Evolutionary conservation across 495 filamentous ascomycete species (phyloP).

Genomic region (Penicillium canariense): DNA sequence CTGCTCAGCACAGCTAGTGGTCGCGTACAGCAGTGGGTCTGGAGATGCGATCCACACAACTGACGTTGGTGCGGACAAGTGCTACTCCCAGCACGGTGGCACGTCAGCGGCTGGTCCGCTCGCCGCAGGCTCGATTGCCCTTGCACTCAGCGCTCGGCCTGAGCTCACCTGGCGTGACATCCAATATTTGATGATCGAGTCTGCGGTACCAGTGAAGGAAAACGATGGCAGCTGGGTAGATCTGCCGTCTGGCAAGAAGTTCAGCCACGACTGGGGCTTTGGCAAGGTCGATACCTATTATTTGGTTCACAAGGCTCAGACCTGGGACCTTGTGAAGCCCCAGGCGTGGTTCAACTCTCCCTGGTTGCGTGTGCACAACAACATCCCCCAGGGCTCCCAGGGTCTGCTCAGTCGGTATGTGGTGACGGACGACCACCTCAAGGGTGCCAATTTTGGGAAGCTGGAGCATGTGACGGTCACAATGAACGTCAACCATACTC

Average conservation of each 20-base stretch:
- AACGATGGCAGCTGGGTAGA: slow-evolving; percentile 76
- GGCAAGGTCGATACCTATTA: slow-evolving; percentile 89
- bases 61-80: slow-evolving; percentile 81
- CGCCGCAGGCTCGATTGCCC: slow-evolving; percentile 86
- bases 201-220: slow-evolving; percentile 75
- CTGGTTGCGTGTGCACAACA: slow-evolving; percentile 83
- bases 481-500: slow-evolving; percentile 88
- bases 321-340: slow-evolving; percentile 88
- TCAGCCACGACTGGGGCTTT: slow-evolving; percentile 92
- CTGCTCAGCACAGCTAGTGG: slow-evolving; percentile 91
- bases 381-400: slow-evolving; percentile 80
- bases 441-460: slow-evolving; percentile 76
- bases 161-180: slow-evolving; percentile 92
- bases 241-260: slow-evolving; percentile 76
- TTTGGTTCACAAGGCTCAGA: slow-evolving; percentile 81
- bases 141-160: slow-evolving; percentile 82
- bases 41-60: slow-evolving; percentile 92
- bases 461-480: slow-evolving; percentile 95
- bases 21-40: slow-evolving; percentile 92
- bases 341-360: slow-evolving; percentile 94
- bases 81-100: slow-evolving; percentile 77
- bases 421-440: slow-evolving; percentile 72
- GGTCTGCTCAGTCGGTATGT: slow-evolving; percentile 76
- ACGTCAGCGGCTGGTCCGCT: slow-evolving; percentile 96
- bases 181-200: slow-evolving; percentile 85